Evolutionary conservation across 306 rosid genomes (phyloP).

Genomic region (Parietaria judaica): DNA sequence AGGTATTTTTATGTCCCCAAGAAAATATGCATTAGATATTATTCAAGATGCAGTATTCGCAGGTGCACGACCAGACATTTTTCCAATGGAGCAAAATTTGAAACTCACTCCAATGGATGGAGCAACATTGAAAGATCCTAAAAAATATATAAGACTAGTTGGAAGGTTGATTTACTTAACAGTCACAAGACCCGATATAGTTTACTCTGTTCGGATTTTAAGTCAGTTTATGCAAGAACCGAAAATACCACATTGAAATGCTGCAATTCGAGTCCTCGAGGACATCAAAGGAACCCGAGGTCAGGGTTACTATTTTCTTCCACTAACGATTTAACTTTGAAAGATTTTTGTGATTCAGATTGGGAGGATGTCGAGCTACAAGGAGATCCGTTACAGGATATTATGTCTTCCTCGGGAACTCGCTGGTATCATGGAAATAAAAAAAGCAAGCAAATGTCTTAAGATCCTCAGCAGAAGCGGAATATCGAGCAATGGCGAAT

Average conservation of each 20-base stretch:
- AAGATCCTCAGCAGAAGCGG: too few species aligned
- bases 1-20: constrained; percentile 8
- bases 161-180: not conserved
- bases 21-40: constrained; percentile 7
- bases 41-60: not conserved
- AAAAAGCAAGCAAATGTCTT: too few species aligned
- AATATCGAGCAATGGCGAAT: too few species aligned
- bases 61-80: not conserved
- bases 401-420: too few species aligned
- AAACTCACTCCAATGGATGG: constrained; percentile 6
- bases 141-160: not conserved
- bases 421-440: too few species aligned
- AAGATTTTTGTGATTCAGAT: too few species aligned
- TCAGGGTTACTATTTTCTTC: not conserved
- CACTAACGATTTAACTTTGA: too few species aligned
- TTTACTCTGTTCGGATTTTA: not conserved
- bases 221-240: not conserved
- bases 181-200: constrained; percentile 1
- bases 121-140: not conserved
- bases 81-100: constrained; percentile 16
- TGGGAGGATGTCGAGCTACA: too few species aligned
- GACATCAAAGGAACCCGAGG: not conserved
- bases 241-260: not conserved
- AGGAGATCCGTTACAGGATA: too few species aligned
- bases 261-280: not conserved